phyloP scores from a whole-genome alignment of 805 yeast genomes.

The Ogataea parapolymorpha region DNA sequence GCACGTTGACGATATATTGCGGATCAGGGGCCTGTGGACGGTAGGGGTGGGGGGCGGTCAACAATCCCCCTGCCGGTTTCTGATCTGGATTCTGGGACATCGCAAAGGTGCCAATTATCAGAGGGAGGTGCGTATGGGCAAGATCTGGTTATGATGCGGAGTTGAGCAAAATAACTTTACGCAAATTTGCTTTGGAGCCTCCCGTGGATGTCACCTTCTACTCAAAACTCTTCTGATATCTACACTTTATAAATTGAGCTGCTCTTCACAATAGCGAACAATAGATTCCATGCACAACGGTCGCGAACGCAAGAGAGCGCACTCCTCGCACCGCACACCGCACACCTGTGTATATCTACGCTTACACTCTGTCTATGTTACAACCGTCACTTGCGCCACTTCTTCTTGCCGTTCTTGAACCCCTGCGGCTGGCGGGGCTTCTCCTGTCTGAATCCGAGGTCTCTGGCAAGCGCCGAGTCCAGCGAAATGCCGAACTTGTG shows the following conservation, averaged over 20 bases:
- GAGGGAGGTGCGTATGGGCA: too few species aligned
- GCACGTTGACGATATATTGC: conserved; percentile 12
- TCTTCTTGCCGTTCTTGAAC: conserved; percentile 1
- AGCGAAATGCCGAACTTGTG: conserved; percentile 80
- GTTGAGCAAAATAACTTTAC: too few species aligned
- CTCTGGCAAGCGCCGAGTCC: conserved; percentile 63
- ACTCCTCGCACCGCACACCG: conserved; percentile 4
- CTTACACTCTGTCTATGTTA: conserved; percentile 1
- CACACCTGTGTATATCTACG: conserved; percentile 1
- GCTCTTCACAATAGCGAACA: conserved; percentile 8
- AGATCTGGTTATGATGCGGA: too few species aligned
- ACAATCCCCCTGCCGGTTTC: not conserved
- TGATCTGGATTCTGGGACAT: conserved; percentile 6
- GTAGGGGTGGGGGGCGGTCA: not conserved
- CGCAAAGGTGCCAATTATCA: not conserved
- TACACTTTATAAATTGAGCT: not conserved
- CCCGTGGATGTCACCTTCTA: conserved; percentile 1
- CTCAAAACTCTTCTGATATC: conserved; percentile 7
- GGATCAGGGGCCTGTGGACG: not conserved
- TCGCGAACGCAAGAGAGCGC: not conserved
- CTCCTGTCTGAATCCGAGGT: conserved; percentile 48
- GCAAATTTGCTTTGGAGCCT: not conserved
- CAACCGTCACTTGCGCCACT: not conserved
- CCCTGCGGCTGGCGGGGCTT: too few species aligned
- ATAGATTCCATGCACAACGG: conserved; percentile 6